Evolutionary conservation across 2,329 filamentous ascomycete genomes (phyloP).

Genomic region (Nemania diffusa): DNA sequence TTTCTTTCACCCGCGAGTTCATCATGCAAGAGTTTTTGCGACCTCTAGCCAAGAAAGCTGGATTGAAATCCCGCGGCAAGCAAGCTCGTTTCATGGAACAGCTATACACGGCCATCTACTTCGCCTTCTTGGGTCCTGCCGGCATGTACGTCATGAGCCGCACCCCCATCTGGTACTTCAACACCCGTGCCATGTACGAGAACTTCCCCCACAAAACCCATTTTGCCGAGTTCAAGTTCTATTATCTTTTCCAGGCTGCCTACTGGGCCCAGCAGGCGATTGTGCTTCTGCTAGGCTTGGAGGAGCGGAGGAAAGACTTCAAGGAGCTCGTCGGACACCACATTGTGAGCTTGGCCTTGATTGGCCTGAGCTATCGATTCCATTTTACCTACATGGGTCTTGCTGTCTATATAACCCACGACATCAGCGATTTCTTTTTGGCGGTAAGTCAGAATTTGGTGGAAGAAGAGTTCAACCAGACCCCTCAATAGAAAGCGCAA

Average conservation of each 20-base stretch:
- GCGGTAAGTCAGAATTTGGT: slow-evolving; percentile 69
- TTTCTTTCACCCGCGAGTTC: slow-evolving; percentile 95
- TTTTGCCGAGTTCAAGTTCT: slow-evolving; percentile 87
- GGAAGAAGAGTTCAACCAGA: neutral
- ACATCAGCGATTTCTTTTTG: slow-evolving; percentile 95
- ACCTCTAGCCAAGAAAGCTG: slow-evolving; percentile 75
- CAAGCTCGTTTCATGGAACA: slow-evolving; percentile 96
- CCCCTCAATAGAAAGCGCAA: neutral
- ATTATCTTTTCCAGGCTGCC: slow-evolving; percentile 92
- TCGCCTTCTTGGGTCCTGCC: slow-evolving; percentile 81
- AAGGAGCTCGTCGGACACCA: slow-evolving; percentile 93
- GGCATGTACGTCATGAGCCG: slow-evolving; percentile 91
- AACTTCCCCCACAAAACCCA: slow-evolving; percentile 85
- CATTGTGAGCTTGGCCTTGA: slow-evolving; percentile 86
- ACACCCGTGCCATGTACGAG: slow-evolving; percentile 90
- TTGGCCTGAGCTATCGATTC: slow-evolving; percentile 89
- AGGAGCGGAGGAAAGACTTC: slow-evolving; percentile 95
- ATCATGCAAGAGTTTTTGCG: slow-evolving; percentile 91
- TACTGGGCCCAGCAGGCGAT: slow-evolving; percentile 97
- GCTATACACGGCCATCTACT: slow-evolving; percentile 93
- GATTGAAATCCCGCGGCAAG: slow-evolving; percentile 78
- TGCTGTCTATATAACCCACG: slow-evolving; percentile 93
- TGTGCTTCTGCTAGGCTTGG: slow-evolving; percentile 84
- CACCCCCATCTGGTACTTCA: slow-evolving; percentile 97
- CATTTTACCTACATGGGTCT: slow-evolving; percentile 97